A percentile compares a stretch with the other conserved stretches of the same genome.
Conservation (phyloP, 2,329 filamentous ascomycete species). For the Rhynchosporium agropyri region DNA sequence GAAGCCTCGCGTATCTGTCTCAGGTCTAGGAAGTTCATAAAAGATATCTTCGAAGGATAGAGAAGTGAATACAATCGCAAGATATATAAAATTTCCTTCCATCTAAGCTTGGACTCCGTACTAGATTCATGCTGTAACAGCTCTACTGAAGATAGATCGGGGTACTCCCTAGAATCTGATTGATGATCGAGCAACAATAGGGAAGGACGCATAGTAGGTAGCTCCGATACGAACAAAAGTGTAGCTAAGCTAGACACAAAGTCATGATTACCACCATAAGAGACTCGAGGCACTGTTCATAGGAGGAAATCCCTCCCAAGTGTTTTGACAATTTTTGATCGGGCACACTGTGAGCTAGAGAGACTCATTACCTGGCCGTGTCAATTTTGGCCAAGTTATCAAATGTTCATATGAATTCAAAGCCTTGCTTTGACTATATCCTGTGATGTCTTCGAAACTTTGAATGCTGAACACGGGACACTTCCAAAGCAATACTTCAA, state of each 20-base stretch:
- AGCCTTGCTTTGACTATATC: no score
- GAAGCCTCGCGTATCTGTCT: conserved; percentile 75
- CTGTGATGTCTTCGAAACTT: no score
- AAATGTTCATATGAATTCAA: no score
- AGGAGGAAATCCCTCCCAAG: conserved; percentile 89
- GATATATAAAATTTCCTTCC: conserved; percentile 79
- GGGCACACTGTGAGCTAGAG: background rate
- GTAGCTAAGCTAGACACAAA: conserved; percentile 89
- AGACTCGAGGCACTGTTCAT: conserved; percentile 72
- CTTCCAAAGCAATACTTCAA: no score
- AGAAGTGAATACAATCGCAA: conserved; percentile 91
- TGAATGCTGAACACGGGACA: no score
- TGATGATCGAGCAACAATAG: conserved; percentile 74
- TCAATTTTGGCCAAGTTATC: no score
- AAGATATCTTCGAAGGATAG: conserved; percentile 55
- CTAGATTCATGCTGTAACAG: conserved; percentile 82
- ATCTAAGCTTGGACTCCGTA: conserved; percentile 87
- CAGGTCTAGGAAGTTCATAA: conserved; percentile 69
- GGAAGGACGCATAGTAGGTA: conserved; percentile 86
- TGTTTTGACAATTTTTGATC: conserved; percentile 56
- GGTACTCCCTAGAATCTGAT: conserved; percentile 89
- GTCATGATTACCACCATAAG: conserved; percentile 90
- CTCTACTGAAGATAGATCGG: conserved; percentile 87
- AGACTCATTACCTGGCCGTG: no score
- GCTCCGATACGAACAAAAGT: conserved; percentile 79